A percentile compares a stretch with the other conserved stretches of the same genome.
phyloP scores from a whole-genome alignment of 73 alveolate species.

The Breviolum minutum region DNA sequence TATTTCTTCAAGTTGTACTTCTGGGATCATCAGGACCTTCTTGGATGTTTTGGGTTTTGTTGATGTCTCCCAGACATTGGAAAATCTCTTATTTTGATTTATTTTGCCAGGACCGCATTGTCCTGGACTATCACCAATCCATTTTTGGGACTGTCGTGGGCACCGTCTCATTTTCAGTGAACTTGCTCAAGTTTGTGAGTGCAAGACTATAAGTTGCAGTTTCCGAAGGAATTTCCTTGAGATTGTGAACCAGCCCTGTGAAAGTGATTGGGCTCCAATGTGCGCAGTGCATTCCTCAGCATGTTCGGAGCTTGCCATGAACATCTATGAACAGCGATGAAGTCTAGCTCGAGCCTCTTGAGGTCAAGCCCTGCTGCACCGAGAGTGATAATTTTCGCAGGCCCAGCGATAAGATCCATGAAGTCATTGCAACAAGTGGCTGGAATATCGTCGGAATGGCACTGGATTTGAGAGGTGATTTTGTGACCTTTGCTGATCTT shows the following conservation, averaged over 20 bases:
- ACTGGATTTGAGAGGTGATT: too few relatives aligned
- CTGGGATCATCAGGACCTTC: slow-evolving; percentile 32
- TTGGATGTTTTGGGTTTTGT: not conserved
- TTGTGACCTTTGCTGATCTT: too few relatives aligned
- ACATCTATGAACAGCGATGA: not conserved
- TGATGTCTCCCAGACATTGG: not conserved
- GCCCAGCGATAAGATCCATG: not conserved
- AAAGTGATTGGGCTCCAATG: slow-evolving; percentile 21
- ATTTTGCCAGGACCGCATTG: slow-evolving; percentile 1
- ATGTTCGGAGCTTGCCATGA: too few relatives aligned
- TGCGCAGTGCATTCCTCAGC: slow-evolving; percentile 1
- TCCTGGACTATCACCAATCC: slow-evolving; percentile 43
- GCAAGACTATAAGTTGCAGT: not conserved
- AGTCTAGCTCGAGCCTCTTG: not conserved
- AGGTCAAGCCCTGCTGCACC: slow-evolving; percentile 74
- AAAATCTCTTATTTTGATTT: not conserved
- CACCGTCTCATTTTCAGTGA: not conserved
- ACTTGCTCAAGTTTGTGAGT: not conserved
- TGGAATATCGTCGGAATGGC: too few relatives aligned
- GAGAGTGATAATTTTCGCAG: slow-evolving; percentile 59
- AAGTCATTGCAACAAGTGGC: not conserved
- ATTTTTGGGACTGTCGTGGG: slow-evolving; percentile 10
- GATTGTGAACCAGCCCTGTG: slow-evolving; percentile 22
- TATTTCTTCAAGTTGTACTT: slow-evolving; percentile 63
- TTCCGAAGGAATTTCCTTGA: slow-evolving; percentile 8